These are phyloP conservation scores for Neoscytalidium dimidiatum DNA, from an alignment of 2,329 filamentous ascomycete species.

Conservation along the genomic window DNA sequence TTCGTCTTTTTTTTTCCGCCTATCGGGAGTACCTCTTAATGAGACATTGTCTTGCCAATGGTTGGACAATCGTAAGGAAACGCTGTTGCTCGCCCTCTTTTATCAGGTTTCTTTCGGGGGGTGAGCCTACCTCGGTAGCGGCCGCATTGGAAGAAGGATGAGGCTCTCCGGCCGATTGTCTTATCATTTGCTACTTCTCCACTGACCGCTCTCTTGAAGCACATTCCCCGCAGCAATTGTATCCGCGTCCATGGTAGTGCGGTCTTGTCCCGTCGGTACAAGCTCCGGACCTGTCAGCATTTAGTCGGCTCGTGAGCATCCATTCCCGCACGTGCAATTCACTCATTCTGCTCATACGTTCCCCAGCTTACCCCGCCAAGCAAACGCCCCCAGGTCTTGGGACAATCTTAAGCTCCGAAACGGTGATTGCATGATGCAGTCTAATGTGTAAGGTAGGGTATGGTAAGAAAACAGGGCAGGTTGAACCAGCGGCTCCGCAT, in stretches of 20 bases:
- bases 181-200: neutral
- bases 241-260: constrained; percentile 1
- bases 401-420: neutral
- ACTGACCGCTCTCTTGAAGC: too few relatives aligned
- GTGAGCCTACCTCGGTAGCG: neutral
- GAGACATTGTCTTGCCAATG: neutral
- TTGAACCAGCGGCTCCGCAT: neutral
- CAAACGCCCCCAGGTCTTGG: neutral
- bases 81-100: neutral
- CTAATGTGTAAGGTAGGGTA: neutral
- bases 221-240: neutral
- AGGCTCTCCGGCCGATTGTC: neutral
- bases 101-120: neutral
- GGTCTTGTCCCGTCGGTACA: neutral
- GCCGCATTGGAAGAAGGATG: neutral
- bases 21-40: neutral
- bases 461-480: neutral
- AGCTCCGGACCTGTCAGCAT: constrained; percentile 2
- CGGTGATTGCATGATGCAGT: neutral
- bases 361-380: neutral
- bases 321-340: constrained; percentile 1
- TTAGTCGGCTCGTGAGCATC: neutral
- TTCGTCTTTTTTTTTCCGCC: constrained; percentile 9
- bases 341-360: neutral
- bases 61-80: neutral